Evolutionary conservation across 345 rosid species (phyloP).

Genomic region (Camelina sativa): DNA sequence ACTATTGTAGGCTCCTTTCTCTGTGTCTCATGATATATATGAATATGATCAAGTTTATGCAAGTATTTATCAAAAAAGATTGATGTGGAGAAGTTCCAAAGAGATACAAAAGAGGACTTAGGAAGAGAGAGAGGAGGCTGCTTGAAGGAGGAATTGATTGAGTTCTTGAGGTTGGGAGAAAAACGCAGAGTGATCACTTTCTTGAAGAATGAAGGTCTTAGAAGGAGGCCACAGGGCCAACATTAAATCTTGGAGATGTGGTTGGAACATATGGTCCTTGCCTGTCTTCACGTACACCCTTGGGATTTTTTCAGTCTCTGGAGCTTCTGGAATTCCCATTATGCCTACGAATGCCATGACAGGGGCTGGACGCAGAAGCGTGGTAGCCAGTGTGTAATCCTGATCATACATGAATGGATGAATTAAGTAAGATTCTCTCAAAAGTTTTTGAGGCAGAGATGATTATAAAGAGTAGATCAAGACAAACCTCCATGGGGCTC

Average conservation of each 20-base stretch:
- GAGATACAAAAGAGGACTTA: constrained; percentile 8
- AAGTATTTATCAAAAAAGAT: constrained; percentile 14
- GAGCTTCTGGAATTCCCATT: constrained; percentile 30
- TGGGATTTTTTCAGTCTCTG: constrained; percentile 42
- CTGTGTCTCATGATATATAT: constrained; percentile 19
- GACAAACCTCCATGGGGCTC: constrained; percentile 49
- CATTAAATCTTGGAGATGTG: constrained; percentile 41
- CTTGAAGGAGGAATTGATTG: constrained; percentile 37
- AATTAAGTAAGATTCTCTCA: constrained; percentile 2
- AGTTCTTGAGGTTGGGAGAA: constrained; percentile 49
- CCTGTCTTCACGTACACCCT: constrained; percentile 49
- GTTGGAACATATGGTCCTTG: constrained; percentile 39
- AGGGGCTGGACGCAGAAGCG: constrained; percentile 48
- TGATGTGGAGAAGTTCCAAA: constrained; percentile 5
- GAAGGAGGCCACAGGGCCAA: constrained; percentile 49
- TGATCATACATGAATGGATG: constrained; percentile 13
- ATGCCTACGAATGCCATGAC: constrained; percentile 39
- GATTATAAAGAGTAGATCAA: background rate
- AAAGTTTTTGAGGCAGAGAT: background rate
- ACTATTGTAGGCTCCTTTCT: constrained; percentile 31
- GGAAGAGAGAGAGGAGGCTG: constrained; percentile 33
- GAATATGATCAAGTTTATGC: constrained; percentile 23
- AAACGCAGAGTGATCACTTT: constrained; percentile 52
- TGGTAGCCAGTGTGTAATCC: constrained; percentile 47
- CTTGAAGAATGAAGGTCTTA: constrained; percentile 29